A percentile compares a stretch with the other conserved stretches of the same genome.
Evolutionary conservation across 2,329 filamentous ascomycete genomes (phyloP).

Genomic region (Daldinia eschscholtzii): DNA sequence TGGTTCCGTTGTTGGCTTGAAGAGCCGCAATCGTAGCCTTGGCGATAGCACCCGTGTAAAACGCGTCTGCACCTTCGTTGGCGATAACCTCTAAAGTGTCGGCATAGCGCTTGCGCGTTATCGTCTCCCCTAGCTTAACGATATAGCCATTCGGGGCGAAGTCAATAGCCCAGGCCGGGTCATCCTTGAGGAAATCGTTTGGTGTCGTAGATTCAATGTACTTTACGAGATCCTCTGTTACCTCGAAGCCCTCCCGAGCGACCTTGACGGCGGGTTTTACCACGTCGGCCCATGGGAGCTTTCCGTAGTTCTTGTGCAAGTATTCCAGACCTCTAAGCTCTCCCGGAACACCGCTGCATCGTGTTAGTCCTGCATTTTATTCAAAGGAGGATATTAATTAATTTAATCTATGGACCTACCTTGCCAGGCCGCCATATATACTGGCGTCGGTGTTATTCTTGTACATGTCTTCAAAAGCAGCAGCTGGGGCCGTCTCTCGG

Average conservation of each 20-base stretch:
- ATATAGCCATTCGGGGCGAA: conserved; percentile 70
- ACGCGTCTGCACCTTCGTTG: conserved; percentile 53
- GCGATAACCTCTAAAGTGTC: conserved; percentile 65
- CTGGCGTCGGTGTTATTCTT: conserved; percentile 74
- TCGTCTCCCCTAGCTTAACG: conserved; percentile 53
- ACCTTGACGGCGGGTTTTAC: conserved; percentile 78
- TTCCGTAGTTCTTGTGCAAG: conserved; percentile 76
- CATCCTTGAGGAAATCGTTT: conserved; percentile 73
- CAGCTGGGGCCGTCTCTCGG: conserved; percentile 84
- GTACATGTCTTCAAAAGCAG: conserved; percentile 85
- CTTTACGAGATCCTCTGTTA: conserved; percentile 74
- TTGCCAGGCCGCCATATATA: conserved; percentile 77
- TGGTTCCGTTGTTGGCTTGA: conserved; percentile 75
- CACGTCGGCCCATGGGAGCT: conserved; percentile 74
- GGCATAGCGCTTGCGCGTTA: conserved; percentile 67
- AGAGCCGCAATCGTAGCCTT: conserved; percentile 68
- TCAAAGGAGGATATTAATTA: background rate
- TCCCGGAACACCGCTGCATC: conserved; percentile 72
- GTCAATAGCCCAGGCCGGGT: conserved; percentile 84
- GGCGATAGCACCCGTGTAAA: conserved; percentile 60
- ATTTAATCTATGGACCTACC: conserved; percentile 62
- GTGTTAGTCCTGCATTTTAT: conserved; percentile 24
- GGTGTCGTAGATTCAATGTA: conserved; percentile 71
- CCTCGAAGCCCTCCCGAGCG: conserved; percentile 77
- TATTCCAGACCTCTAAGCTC: conserved; percentile 80